Evolutionary conservation across 2,329 filamentous ascomycete genomes (phyloP), one percentile per base, ranked within the genome.

Genomic region (Phoma sp.): DNA sequence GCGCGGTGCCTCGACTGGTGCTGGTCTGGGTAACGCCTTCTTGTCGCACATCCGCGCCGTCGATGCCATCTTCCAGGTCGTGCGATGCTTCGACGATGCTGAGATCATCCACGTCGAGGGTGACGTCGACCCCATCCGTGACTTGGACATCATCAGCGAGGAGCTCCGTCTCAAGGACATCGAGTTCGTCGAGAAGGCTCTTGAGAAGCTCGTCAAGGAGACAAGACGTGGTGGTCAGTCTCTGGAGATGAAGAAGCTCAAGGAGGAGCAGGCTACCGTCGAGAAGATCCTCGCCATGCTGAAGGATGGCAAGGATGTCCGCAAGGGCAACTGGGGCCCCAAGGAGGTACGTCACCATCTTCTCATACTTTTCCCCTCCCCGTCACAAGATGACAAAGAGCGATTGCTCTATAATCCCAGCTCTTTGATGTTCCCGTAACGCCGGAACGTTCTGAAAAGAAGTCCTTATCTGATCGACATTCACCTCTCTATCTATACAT

Each of bases 91-190:
- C 80, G 96, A 99, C 75, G 95, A 99, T 83, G 95, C 94, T 57
- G 95, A 99, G 81, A 99, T 99, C 72, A 98, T 97, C 70, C 95
- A 99, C 85, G 93, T 99, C 64, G 96, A 99, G 84, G 96, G 95
- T 76, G 95, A 99, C 71, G 96, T 99, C 69, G 91, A 99, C 80
- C 96, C 95, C 31, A 86, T 90, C 58, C 89, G 95, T 74, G 95
- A 99, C 83, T 80, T 99, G 67, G 90, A 92, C 73, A 99, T 99
- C 77, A 98, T 99, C 80, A 92, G 88, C 76, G 93, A 98, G 74
- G 95, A 99, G 81, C 82, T 99, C 73, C 88, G 94, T 61, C 88
- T 97, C 77, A 99, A 99, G 83, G 95, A 99, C 79, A 97, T 97
- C 64, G 96, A 99, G 82, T 99, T 98, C 75, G 88, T 91, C 57